These are phyloP conservation scores for Candida insectalens DNA, from an alignment of 805 yeast genomes.

Conservation along the genomic window DNA sequence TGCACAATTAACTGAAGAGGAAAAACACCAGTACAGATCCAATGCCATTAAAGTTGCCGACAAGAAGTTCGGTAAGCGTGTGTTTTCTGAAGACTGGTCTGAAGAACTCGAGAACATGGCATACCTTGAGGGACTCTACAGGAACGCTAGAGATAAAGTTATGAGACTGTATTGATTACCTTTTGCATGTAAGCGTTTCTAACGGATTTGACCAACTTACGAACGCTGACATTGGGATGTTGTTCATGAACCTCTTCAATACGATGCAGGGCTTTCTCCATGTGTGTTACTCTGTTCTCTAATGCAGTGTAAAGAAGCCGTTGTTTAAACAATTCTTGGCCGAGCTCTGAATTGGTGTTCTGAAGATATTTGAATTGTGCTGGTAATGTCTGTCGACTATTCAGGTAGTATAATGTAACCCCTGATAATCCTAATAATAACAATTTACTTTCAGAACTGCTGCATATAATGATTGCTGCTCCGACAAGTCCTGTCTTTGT, in stretches of 20 bases:
- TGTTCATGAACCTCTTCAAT: neutral
- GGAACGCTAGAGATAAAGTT: slow-evolving; percentile 18
- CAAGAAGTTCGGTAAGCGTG: slow-evolving; percentile 18
- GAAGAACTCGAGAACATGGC: slow-evolving; percentile 6
- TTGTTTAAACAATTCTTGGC: neutral
- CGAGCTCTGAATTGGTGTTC: neutral
- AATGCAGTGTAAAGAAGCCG: neutral
- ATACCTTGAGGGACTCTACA: slow-evolving; percentile 12
- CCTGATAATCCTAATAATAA: too few species aligned
- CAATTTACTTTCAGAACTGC: too few species aligned
- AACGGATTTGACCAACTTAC: neutral
- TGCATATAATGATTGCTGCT: too few species aligned
- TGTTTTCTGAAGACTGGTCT: slow-evolving; percentile 17
- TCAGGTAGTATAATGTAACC: too few species aligned
- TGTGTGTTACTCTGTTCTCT: neutral
- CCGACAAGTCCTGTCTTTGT: too few species aligned
- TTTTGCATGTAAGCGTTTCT: neutral
- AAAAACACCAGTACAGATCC: slow-evolving; percentile 11
- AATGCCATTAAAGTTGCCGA: slow-evolving; percentile 16
- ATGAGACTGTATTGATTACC: slow-evolving; percentile 19
- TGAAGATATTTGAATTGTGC: too few species aligned
- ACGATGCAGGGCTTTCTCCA: neutral
- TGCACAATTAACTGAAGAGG: slow-evolving; percentile 6
- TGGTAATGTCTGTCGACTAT: too few species aligned
- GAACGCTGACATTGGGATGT: neutral